Conservation (phyloP, 306 rosid species). For the Crotalaria pallida region DNA sequence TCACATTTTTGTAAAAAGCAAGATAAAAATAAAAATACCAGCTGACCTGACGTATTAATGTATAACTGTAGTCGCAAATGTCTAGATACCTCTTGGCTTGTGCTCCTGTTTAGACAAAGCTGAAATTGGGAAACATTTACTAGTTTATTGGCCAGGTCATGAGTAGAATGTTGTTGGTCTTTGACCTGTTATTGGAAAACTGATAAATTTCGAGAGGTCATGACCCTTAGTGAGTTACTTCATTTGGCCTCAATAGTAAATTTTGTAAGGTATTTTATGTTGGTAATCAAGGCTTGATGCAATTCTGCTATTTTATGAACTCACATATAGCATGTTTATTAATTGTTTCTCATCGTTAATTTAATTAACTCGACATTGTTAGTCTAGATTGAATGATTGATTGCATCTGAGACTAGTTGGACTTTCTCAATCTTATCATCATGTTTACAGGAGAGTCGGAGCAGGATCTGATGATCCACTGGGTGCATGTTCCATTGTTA, state of each 20-base stretch:
- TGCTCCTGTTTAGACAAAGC: not conserved
- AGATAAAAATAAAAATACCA: not conserved
- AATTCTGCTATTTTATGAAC: not conserved
- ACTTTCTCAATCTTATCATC: conserved; percentile 24
- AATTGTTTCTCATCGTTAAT: not conserved
- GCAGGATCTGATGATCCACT: conserved; percentile 74
- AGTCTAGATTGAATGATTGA: not conserved
- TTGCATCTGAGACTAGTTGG: conserved; percentile 11
- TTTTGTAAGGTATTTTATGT: not conserved
- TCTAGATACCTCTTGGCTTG: conserved; percentile 3
- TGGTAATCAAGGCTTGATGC: not conserved
- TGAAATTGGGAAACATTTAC: conserved; percentile 11
- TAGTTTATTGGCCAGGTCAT: conserved; percentile 5
- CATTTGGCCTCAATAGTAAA: not conserved
- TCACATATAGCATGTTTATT: not conserved
- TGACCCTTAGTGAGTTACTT: not conserved
- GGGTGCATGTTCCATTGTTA: conserved; percentile 56
- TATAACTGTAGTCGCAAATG: not conserved
- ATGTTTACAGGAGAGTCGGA: conserved; percentile 65
- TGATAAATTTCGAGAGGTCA: not conserved
- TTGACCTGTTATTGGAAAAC: conserved; percentile 3
- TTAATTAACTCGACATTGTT: conserved; percentile 7
- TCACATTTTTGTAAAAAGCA: not conserved
- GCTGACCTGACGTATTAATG: not conserved
- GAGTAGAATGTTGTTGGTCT: not conserved